phyloP scores from a whole-genome alignment of 2,329 filamentous ascomycete genomes.

The Botrytis aclada region DNA sequence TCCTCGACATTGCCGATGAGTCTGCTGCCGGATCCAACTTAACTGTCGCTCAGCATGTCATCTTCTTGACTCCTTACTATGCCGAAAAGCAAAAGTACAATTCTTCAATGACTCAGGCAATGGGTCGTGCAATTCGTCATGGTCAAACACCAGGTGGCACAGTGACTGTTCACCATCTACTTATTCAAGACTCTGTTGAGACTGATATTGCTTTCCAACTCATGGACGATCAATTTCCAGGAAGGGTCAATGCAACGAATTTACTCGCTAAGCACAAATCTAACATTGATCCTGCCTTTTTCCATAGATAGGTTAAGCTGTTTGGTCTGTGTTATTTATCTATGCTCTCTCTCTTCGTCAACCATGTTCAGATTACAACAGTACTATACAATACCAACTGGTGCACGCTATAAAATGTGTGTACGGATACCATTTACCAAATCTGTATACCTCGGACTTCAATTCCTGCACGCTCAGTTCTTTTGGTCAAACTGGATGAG shows the following conservation, averaged over 20 bases:
- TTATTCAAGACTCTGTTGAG: slow-evolving; percentile 1
- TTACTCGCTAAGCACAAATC: neutral
- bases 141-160: slow-evolving; percentile 44
- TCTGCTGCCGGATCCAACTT: slow-evolving; percentile 61
- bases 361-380: neutral
- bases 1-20: slow-evolving; percentile 55
- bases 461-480: neutral
- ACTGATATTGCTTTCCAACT: neutral
- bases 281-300: neutral
- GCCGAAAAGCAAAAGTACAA: slow-evolving; percentile 46
- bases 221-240: neutral
- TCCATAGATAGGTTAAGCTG: neutral
- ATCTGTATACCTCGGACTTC: neutral
- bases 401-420: neutral
- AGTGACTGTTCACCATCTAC: neutral
- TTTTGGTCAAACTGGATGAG: neutral
- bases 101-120: slow-evolving; percentile 58
- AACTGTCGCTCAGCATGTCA: slow-evolving; percentile 60
- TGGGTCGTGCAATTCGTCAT: slow-evolving; percentile 57
- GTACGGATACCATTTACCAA: neutral
- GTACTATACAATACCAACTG: neutral
- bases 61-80: slow-evolving; percentile 58
- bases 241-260: neutral
- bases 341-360: neutral
- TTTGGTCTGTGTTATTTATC: neutral